phyloP scores from a whole-genome alignment of 129 eudicot species.

The Saposhnikovia divaricata region DNA sequence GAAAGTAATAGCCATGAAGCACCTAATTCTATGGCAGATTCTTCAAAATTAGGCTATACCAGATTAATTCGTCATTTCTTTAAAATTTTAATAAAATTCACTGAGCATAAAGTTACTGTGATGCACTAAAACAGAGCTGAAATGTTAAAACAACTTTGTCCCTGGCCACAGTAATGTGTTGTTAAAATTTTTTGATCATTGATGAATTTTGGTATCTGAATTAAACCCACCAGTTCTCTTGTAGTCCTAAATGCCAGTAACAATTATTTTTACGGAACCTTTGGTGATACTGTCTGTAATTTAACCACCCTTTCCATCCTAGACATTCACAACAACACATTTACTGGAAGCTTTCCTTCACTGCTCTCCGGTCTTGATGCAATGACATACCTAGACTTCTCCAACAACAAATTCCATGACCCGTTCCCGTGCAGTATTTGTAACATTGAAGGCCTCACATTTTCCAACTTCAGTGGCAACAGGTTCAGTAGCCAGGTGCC shows the following conservation, averaged over 20 bases:
- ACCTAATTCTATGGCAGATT: too few relatives aligned
- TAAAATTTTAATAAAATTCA: too few relatives aligned
- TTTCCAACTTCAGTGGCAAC: constrained; percentile 51
- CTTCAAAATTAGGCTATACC: too few relatives aligned
- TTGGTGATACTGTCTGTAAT: constrained; percentile 53
- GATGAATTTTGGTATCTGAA: too few relatives aligned
- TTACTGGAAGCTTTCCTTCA: constrained; percentile 56
- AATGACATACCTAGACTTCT: constrained; percentile 80
- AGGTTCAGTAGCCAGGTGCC: constrained; percentile 49
- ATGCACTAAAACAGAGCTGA: background rate
- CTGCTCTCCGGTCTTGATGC: constrained; percentile 47
- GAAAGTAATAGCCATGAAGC: too few relatives aligned
- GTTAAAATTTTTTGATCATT: too few relatives aligned
- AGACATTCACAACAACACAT: constrained; percentile 69
- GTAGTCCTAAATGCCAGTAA: constrained; percentile 67
- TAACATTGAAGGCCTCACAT: constrained; percentile 50
- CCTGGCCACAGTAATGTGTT: too few relatives aligned
- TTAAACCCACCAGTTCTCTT: constrained; percentile 43
- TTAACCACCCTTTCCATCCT: constrained; percentile 58
- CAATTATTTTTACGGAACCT: constrained; percentile 52
- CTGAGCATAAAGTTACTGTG: background rate
- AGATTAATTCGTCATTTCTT: too few relatives aligned
- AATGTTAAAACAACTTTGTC: background rate
- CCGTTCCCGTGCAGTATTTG: constrained; percentile 69
- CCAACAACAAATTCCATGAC: constrained; percentile 46